Conservation (phyloP, 148 eudicot species). For the Vaccinium darrowii region DNA sequence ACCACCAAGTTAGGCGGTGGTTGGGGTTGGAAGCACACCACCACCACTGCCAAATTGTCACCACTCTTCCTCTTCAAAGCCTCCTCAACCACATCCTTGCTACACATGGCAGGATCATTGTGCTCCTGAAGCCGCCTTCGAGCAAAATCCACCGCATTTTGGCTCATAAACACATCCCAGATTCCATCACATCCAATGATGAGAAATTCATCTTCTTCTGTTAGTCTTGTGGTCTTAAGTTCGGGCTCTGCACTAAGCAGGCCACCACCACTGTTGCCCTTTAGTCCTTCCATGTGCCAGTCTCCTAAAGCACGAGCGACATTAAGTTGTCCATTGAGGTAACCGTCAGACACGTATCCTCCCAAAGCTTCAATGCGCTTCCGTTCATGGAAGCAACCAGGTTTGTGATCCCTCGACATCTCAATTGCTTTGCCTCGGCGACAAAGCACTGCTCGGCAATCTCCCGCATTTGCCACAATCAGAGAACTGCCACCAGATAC, state of each 20-base stretch:
- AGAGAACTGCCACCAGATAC: constrained; percentile 49
- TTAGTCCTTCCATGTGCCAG: constrained; percentile 84
- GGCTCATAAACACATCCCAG: constrained; percentile 93
- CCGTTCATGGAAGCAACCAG: constrained; percentile 53
- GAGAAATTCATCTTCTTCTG: constrained; percentile 86
- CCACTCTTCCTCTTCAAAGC: constrained; percentile 85
- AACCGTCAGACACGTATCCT: constrained; percentile 80
- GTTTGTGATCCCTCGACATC: constrained; percentile 93
- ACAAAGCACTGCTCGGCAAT: constrained; percentile 87
- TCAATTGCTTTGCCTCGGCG: constrained; percentile 83
- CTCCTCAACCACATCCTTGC: constrained; percentile 78
- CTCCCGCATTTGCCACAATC: constrained; percentile 95
- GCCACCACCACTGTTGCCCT: constrained; percentile 53
- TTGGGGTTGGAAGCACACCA: constrained; percentile 71
- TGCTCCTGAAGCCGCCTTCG: constrained; percentile 83
- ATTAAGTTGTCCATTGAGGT: constrained; percentile 85
- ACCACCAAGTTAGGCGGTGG: constrained; percentile 70
- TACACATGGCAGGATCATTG: constrained; percentile 71
- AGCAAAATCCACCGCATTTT: constrained; percentile 91
- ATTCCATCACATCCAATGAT: constrained; percentile 89
- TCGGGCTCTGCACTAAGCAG: constrained; percentile 85
- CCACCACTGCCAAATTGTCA: constrained; percentile 74
- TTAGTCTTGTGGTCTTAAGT: constrained; percentile 57
- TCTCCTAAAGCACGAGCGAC: constrained; percentile 93
- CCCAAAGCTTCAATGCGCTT: constrained; percentile 82